Evolutionary conservation across 2,329 filamentous ascomycete species (phyloP), one percentile per base, ranked within the genome.

Genomic region (Pseudocercospora vitis): DNA sequence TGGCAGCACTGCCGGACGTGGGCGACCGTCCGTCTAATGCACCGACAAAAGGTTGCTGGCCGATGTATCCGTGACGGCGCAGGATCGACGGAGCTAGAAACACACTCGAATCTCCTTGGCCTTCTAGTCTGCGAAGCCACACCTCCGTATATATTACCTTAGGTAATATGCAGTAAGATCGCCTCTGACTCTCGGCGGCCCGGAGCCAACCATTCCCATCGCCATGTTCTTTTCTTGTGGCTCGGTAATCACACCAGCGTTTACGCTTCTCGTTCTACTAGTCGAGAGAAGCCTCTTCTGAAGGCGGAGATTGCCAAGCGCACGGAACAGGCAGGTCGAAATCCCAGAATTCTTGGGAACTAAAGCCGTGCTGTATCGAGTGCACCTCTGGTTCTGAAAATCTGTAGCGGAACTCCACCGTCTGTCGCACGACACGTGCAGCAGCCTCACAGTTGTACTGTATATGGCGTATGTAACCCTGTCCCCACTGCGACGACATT

Each of bases 31-130:
- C 32, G 39, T 28, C 24, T 18, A n/a, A n/a, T 24, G 28, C 31
- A 28, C 21, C 19, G 42, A 49, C 26, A 49, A n/a, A 56, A 52
- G 33, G 31, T 45, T 55, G 35, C 45, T 58, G 35, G 58, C 55
- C 58, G 55, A 37, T 21, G 28, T 53, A 52, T 47, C 58, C 58
- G 55, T 39, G 52, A 19, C 18, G 55, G 42, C 35, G 51, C 48
- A 57, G 31, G 58, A 60, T 60, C 58, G 50, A 50, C 58, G 26
- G 35, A 52, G 50, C 55, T 60, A 58, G 58, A 58, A 58, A 51
- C 37, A 32, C 40, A 48, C 51, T 56, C 58, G 58, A 60, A 58
- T 39, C 29, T 50, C 50, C 47, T 51, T 29, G 44, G 48, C 55
- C 55, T 57, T 55, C 55, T 49, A 39, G 48, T 24, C 32, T 49